Base-by-base conservation (phyloP, 2,329 filamentous ascomycete genomes). In the Talaromyces sp. region DNA sequence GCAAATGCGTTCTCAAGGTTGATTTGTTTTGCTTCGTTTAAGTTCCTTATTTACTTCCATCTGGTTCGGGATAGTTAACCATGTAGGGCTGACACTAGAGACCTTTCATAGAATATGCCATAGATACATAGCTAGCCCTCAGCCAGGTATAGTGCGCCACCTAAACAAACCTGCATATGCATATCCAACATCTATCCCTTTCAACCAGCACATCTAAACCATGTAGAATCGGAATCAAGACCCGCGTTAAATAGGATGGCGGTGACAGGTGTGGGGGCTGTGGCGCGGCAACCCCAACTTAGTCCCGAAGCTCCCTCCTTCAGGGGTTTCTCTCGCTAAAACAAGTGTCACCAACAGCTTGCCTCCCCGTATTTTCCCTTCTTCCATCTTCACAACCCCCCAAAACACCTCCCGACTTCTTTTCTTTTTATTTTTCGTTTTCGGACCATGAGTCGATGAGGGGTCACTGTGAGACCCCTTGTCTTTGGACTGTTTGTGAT, bases 291-390 rank as follows among this genome's bases (percentile, higher is more conserved):
- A 60, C 61, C 59, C 62, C 55, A 55, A 60, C 51, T 58, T 50
- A 49, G 49, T 55, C 58, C 61, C 59, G 57, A 61, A 58, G 59
- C 60, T 66, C 60, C 19, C 42, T 24, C 42, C 53, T 57, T 57
- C 62, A 61, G 63, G 62, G 62, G 62, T 61, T 59, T 63, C 61
- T 62, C 58, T 62, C 62, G 62, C 62, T 64, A 62, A 64, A 63
- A 56, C 60, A 58, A 61, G 55, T 64, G 56, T 62, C 58, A 61
- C 52, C 29, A 52, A 61, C 50, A 51, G 52, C 49, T 52, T 51
- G 56, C 49, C 52, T 54, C 54, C 19, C 47, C 27, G 7, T 37
- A 17, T 22, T 27, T 22, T 36, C 14, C 17, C 27, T 44, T n/a
- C 43, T 33, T 45, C 33, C n/a, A 33, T 27, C 24, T 5, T 27